Evolutionary conservation across 169 alveolate genomes (phyloP), one percentile per base, ranked within the genome.

Genomic region (Eimeria necatrix): DNA sequence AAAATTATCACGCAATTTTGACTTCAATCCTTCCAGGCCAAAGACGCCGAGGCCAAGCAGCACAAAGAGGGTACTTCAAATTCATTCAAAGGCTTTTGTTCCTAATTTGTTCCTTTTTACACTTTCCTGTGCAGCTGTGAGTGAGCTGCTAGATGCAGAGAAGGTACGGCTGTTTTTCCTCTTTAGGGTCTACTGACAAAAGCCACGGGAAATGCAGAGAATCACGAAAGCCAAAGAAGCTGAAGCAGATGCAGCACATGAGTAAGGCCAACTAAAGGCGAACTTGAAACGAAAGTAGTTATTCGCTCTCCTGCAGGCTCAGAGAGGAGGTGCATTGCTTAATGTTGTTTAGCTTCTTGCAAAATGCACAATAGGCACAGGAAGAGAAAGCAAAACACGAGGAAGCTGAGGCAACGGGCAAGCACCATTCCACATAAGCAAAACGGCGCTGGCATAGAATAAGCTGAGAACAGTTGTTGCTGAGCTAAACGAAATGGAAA

Each of bases 361-460:
- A 32, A 24, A 26, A 84, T 10, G 6, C 26, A 59, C 24, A 60
- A 16, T 5, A 41, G 68, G 46, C 60, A 10, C 92, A 84, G 92
- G 92, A 84, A 41, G 92, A 84, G 78, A 84, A 84, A 41, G 78
- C 18, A 1, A 84, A 84, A 20, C 92, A 84, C 12, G 92, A 84
- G 70, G 53, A 41, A 60, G 78, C 92, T 59, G 92, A 84, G 12
- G 74, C 78, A 14, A 84, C 51, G 51, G 92, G 92, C 59, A 59
- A 51, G 60, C 46, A 20, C 16, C 49, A 16, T 22, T 6, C 12
- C 68, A 18, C 2, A 32, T 32, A 32, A 2, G 41, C n/a, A n/a
- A 26, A 48, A 59, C 16, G 52, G 14, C 68, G 16, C 32, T 3
- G n/a, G 49, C 20, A 51, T 9, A 9, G 22, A 16, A 53, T 51